phyloP scores from a whole-genome alignment of 192 early-diverging fungal genomes.

The Coemansia sp. region DNA sequence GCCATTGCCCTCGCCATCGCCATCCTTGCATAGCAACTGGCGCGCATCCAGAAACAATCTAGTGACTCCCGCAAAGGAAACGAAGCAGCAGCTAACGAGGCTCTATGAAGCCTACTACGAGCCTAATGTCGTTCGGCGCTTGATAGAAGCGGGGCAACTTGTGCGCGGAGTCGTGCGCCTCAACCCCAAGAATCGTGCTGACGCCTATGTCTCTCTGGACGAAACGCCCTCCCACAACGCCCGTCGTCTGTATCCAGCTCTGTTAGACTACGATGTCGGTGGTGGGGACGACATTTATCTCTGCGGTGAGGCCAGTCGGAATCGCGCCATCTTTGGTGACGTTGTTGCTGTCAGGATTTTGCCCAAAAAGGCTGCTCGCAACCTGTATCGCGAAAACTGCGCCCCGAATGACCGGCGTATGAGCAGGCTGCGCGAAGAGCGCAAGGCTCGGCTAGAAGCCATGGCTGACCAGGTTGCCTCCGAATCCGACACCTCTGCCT shows the following conservation, averaged over 20 bases:
- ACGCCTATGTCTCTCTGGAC: slow-evolving; percentile 85
- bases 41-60: neutral
- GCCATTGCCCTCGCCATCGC: neutral
- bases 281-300: slow-evolving; percentile 67
- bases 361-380: slow-evolving; percentile 27
- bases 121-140: slow-evolving; percentile 3
- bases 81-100: slow-evolving; percentile 2
- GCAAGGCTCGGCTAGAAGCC: slow-evolving; percentile 68
- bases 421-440: slow-evolving; percentile 56
- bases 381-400: slow-evolving; percentile 27
- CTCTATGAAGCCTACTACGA: slow-evolving; percentile 30
- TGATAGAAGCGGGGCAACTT: slow-evolving; percentile 46
- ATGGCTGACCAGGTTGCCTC: slow-evolving; percentile 52
- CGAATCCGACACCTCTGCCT: slow-evolving; percentile 5
- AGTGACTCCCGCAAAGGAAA: neutral
- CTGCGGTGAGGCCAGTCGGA: slow-evolving; percentile 71
- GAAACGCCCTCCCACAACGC: slow-evolving; percentile 41
- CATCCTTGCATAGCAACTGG: neutral
- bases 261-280: slow-evolving; percentile 27
- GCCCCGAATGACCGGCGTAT: slow-evolving; percentile 60
- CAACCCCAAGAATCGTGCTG: slow-evolving; percentile 79
- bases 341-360: slow-evolving; percentile 82
- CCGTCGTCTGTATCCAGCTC: slow-evolving; percentile 17
- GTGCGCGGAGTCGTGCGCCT: slow-evolving; percentile 78
- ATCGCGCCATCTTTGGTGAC: slow-evolving; percentile 89